Evolutionary conservation across 1,139 yeast species (phyloP), one percentile per base, ranked within the genome.

Genomic region (Kodamaea sp.): DNA sequence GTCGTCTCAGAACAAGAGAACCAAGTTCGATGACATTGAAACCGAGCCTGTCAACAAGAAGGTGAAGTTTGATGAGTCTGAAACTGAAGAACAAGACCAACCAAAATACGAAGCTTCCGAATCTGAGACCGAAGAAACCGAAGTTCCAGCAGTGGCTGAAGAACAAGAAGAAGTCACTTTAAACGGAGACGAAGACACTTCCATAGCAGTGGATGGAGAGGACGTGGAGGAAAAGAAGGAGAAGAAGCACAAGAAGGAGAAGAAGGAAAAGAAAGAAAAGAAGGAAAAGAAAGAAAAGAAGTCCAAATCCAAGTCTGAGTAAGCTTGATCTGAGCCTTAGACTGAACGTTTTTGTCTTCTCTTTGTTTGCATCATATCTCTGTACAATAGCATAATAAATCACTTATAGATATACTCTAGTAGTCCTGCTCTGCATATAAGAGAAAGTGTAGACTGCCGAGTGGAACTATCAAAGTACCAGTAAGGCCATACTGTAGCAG

Each of bases 221-320:
- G 45, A 51, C 43, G 40, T 48, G 24, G 44, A 48, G 37, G 47
- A 52, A 37, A 50, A 51, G 42, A 42, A 46, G 35, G 47, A 48
- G 21, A 50, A 53, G 46, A 47, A 44, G 35, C 41, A 42, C 15
- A 38, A 50, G 30, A 41, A 46, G 37, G 39, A 42, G 31, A 51
- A 56, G 42, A 47, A 50, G 35, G 48, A 49, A 9, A 48, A 51
- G 46, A 55, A 65, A 47, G 66, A 67, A 43, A 66, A 66, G 51
- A 66, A 67, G 42, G 60, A 70, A 27, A 34, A 50, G 52, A 40
- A 55, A 50, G 48, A 53, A 8, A 37, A 43, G 34, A 40, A 42
- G 21, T 38, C n/a, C n/a, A n/a, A 44, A 5, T 32, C 35, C 32
- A 38, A 36, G 29, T 28, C 37, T 22, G 31, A 37, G 33, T 31